Percentiles rank a stretch among this genome's conserved stretches.
phyloP scores from a whole-genome alignment of 306 rosid species.

The Quercus cerris region DNA sequence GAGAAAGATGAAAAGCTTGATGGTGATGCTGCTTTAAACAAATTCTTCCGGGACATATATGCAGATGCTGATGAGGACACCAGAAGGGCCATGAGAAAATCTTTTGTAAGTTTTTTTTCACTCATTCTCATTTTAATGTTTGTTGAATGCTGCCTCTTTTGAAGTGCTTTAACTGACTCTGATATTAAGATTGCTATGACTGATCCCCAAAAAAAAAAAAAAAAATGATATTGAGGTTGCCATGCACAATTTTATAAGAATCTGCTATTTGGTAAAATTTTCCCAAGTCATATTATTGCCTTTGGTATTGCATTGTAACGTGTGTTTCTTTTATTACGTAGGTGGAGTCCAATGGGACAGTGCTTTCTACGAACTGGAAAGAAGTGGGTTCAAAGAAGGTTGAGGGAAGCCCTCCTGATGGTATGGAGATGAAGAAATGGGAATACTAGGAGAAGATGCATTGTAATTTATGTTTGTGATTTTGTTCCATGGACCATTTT shows the following conservation, averaged over 20 bases:
- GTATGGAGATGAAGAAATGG: slow-evolving; percentile 97
- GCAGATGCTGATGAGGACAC: slow-evolving; percentile 95
- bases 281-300: background rate
- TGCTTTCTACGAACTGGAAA: slow-evolving; percentile 94
- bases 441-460: slow-evolving; percentile 37
- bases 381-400: slow-evolving; percentile 93
- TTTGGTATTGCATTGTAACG: background rate
- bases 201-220: too few species aligned
- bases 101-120: slow-evolving; percentile 64
- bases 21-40: slow-evolving; percentile 94
- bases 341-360: slow-evolving; percentile 94
- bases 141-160: background rate
- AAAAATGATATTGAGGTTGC: background rate
- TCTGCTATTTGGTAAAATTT: background rate
- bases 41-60: slow-evolving; percentile 82
- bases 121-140: background rate
- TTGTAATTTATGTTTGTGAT: slow-evolving; percentile 15
- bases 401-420: slow-evolving; percentile 96
- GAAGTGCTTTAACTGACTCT: background rate
- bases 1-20: slow-evolving; percentile 95
- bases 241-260: background rate
- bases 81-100: slow-evolving; percentile 87
- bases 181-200: background rate
- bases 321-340: slow-evolving; percentile 5
- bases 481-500: slow-evolving; percentile 24